phyloP scores from a whole-genome alignment of 2,329 filamentous ascomycete genomes.

The Fusarium sp. region DNA sequence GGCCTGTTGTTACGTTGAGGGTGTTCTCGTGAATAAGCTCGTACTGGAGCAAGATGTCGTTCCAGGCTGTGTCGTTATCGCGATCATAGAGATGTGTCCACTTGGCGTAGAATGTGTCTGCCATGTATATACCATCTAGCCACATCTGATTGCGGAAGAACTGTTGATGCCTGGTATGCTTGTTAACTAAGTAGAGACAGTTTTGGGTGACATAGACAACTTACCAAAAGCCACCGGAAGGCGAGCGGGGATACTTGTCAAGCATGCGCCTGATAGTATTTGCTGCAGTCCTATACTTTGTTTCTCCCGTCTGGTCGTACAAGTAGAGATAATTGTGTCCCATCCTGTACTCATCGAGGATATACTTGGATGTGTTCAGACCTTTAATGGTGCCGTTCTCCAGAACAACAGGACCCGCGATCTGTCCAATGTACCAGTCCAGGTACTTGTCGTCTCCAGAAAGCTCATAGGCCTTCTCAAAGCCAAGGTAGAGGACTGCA shows the following conservation, averaged over 20 bases:
- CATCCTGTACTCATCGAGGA: slow-evolving; percentile 63
- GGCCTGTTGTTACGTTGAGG: slow-evolving; percentile 51
- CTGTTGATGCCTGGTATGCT: slow-evolving; percentile 41
- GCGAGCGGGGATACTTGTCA: slow-evolving; percentile 60
- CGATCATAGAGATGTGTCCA: slow-evolving; percentile 53
- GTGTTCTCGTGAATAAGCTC: slow-evolving; percentile 58
- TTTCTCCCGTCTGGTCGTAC: slow-evolving; percentile 57
- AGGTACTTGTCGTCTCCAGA: slow-evolving; percentile 57
- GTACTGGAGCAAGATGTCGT: slow-evolving; percentile 59
- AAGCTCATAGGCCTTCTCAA: slow-evolving; percentile 59
- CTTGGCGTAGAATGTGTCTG: slow-evolving; percentile 55
- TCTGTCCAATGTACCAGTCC: slow-evolving; percentile 57
- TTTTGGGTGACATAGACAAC: accelerated
- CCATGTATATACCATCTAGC: slow-evolving; percentile 66
- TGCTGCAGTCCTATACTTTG: slow-evolving; percentile 61
- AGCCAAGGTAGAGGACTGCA: slow-evolving; percentile 59
- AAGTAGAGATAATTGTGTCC: slow-evolving; percentile 63
- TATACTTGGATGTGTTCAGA: slow-evolving; percentile 61
- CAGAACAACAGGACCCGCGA: slow-evolving; percentile 58
- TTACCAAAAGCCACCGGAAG: slow-evolving; percentile 63
- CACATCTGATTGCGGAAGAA: slow-evolving; percentile 66
- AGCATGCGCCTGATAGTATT: slow-evolving; percentile 58
- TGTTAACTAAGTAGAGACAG: accelerated
- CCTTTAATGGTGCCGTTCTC: slow-evolving; percentile 59
- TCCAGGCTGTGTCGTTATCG: slow-evolving; percentile 53